Conservation (phyloP, 176 grass and related monocot genomes). For the Bonia amplexicaulis region DNA sequence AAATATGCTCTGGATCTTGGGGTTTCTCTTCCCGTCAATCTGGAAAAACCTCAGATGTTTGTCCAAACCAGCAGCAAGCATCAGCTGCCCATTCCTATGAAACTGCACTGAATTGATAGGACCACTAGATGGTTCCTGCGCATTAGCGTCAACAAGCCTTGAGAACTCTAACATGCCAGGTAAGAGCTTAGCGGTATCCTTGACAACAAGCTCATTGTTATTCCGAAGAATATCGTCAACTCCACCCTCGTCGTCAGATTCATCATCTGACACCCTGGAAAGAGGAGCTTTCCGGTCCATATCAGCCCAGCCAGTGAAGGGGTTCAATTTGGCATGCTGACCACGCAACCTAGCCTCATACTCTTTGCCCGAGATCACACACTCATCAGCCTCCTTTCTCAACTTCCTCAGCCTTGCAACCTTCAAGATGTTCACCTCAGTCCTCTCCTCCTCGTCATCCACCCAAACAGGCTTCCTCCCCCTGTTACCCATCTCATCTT, state of each 20-base stretch:
- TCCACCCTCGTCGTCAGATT: slow-evolving; percentile 32
- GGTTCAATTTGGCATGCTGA: slow-evolving; percentile 73
- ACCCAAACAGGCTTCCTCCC: slow-evolving; percentile 59
- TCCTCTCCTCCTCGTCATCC: slow-evolving; percentile 63
- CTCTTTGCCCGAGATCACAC: slow-evolving; percentile 54
- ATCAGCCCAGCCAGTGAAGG: slow-evolving; percentile 57
- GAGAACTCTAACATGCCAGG: slow-evolving; percentile 67
- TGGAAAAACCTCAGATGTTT: slow-evolving; percentile 72
- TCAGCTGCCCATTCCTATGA: slow-evolving; percentile 74
- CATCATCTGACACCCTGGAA: background rate
- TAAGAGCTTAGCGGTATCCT: slow-evolving; percentile 52
- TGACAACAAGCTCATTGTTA: slow-evolving; percentile 30
- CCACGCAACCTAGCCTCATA: slow-evolving; percentile 54
- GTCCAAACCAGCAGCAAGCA: slow-evolving; percentile 69
- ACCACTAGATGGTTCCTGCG: slow-evolving; percentile 48
- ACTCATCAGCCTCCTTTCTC: slow-evolving; percentile 53
- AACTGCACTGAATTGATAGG: slow-evolving; percentile 86
- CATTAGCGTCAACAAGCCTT: slow-evolving; percentile 71
- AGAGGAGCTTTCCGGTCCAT: slow-evolving; percentile 28
- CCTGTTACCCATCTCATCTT: background rate
- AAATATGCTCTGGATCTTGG: slow-evolving; percentile 69
- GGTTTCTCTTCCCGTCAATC: slow-evolving; percentile 73
- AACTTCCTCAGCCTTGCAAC: slow-evolving; percentile 68
- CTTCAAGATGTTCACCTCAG: slow-evolving; percentile 53
- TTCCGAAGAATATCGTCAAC: slow-evolving; percentile 32